Evolutionary conservation across 768 basidiomycete species (phyloP).

Genomic region (Auriscalpium vulgare): DNA sequence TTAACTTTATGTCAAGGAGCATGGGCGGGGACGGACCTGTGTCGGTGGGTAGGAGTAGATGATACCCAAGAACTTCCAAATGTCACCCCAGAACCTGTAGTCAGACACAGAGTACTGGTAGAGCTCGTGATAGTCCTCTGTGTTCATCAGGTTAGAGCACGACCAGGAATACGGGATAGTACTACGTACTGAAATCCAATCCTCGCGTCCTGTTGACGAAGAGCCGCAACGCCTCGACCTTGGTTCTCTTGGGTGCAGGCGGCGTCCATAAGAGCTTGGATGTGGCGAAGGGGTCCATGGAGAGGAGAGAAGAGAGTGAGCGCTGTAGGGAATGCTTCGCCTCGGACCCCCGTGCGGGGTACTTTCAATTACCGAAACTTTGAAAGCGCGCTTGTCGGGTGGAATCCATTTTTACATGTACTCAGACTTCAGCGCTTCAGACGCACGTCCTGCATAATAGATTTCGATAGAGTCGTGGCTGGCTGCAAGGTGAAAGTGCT

Average conservation of each 20-base stretch:
- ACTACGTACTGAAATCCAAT: conserved; percentile 37
- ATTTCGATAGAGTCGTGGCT: background rate
- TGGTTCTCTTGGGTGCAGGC: conserved; percentile 32
- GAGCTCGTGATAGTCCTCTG: conserved; percentile 59
- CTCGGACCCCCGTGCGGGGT: too few species aligned
- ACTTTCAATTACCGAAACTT: too few species aligned
- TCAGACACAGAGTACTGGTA: conserved; percentile 61
- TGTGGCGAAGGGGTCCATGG: conserved; percentile 27
- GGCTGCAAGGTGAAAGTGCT: too few species aligned
- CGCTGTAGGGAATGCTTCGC: background rate
- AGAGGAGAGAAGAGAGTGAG: background rate
- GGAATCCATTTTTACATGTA: too few species aligned
- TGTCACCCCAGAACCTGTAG: conserved; percentile 62
- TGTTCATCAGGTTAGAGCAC: background rate
- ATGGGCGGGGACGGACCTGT: conserved; percentile 28
- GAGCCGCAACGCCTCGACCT: conserved; percentile 45
- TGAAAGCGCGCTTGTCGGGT: too few species aligned
- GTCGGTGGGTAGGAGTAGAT: conserved; percentile 49
- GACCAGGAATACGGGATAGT: background rate
- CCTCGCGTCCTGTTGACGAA: conserved; percentile 58
- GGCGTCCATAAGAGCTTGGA: conserved; percentile 47
- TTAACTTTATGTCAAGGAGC: background rate
- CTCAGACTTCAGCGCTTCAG: too few species aligned
- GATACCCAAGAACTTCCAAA: conserved; percentile 59
- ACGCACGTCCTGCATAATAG: background rate